Evolutionary conservation across 2,329 filamentous ascomycete species (phyloP), one percentile per base, ranked within the genome.

Genomic region (Botryotinia globosa): DNA sequence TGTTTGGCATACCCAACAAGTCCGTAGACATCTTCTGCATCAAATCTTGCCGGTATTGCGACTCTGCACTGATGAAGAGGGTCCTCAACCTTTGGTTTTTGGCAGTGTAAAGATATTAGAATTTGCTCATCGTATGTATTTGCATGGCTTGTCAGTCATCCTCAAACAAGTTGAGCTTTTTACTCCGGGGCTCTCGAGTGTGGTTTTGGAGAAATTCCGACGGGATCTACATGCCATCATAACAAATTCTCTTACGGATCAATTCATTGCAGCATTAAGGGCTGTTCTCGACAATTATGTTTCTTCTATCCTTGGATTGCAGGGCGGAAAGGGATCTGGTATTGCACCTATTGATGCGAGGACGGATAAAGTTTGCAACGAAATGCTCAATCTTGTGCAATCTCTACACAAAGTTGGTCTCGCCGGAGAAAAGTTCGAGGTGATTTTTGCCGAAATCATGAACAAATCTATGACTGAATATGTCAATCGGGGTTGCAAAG

Each of bases 361-460:
- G 34, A 79, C 82, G 16, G 80, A 83, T 4, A 80, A 77, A 68
- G 84, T 86, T 72, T 84, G 85, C 51, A 82, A 84, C 45, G 85
- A 88, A 67, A 82, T 92, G 64, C 81, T 88, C 44, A 80, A 84
- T 58, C 81, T 93, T 29, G 83, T 92, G 2, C 85, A 87, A 66
- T 86, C 88, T 14, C 82, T 94, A 25, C 83, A 87, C 76, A 85
- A 87, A 64, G 88, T 93, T 34, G 92, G 92, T 0, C 82, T 94
- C 29, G 89, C 89, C 1, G 91, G 90, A 39, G 89, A 92, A 77
- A 85, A 84, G 66, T 92, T 92, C 69, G 90, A 94, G 78, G 86
- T 91, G 44, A 84, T 92, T 51, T 91, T 94, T 77, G 92, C 91
- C 25, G 89, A 91, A 80, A 85, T 91, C 39, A 90, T 94, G 85